These are phyloP conservation scores for Phytophthora cryptogea DNA, from an alignment of 352 stramenopile genomes.

Conservation along the genomic window DNA sequence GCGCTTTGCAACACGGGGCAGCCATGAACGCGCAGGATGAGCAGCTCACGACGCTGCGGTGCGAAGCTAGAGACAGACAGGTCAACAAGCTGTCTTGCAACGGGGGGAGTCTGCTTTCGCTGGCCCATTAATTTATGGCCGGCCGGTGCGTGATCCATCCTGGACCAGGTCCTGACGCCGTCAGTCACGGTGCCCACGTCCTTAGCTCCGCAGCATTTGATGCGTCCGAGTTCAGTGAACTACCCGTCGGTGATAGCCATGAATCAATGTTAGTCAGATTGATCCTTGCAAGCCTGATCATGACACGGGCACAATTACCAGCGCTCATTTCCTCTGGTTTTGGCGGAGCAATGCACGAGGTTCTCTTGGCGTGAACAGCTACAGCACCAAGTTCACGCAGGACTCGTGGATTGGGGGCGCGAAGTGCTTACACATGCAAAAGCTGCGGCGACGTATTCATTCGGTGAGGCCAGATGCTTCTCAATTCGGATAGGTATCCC, in stretches of 20 bases:
- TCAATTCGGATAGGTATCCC: not conserved
- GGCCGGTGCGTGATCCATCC: slow-evolving; percentile 8
- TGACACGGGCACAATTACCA: slow-evolving; percentile 9
- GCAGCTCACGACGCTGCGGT: slow-evolving; percentile 9
- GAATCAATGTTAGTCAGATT: not conserved
- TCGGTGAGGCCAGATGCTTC: slow-evolving; percentile 3
- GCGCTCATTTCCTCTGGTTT: slow-evolving; percentile 16
- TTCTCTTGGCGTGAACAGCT: slow-evolving; percentile 7
- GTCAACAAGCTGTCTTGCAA: slow-evolving; percentile 7
- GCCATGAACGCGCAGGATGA: slow-evolving; percentile 21
- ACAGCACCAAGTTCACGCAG: not conserved
- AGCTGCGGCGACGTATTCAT: slow-evolving; percentile 2
- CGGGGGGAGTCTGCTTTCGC: not conserved
- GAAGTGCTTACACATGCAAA: not conserved
- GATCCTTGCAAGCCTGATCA: slow-evolving; percentile 1
- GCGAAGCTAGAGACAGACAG: slow-evolving; percentile 5
- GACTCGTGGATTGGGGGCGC: not conserved
- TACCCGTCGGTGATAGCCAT: not conserved
- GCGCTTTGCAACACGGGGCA: slow-evolving; percentile 5
- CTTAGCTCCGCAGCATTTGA: slow-evolving; percentile 6
- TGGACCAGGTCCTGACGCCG: slow-evolving; percentile 4
- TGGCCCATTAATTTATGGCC: too few relatives aligned
- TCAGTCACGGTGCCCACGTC: not conserved
- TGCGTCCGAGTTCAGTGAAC: slow-evolving; percentile 1
- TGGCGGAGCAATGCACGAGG: slow-evolving; percentile 3